phyloP scores from a whole-genome alignment of 345 rosid species.

The Eucalyptus erythrocorys region DNA sequence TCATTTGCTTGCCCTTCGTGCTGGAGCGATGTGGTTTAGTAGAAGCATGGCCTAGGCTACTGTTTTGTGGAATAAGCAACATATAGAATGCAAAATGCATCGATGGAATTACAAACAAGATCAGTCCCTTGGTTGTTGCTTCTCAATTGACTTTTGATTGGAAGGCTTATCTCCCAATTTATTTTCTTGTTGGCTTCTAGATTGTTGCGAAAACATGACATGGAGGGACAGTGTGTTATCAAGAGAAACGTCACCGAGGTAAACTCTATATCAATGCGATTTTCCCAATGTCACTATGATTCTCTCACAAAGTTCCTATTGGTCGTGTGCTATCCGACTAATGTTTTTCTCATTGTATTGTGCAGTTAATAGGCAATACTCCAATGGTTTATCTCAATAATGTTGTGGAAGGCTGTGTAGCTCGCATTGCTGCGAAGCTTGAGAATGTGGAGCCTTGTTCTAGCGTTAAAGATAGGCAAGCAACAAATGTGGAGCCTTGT shows the following conservation, averaged over 20 bases:
- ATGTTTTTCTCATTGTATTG: background rate
- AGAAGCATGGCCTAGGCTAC: background rate
- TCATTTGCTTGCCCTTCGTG: background rate
- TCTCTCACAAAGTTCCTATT: background rate
- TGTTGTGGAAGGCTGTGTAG: slow-evolving; percentile 66
- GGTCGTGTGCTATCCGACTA: background rate
- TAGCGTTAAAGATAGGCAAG: slow-evolving; percentile 69
- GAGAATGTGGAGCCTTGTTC: slow-evolving; percentile 71
- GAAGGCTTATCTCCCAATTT: background rate
- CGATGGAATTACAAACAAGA: background rate
- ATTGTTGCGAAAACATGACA: background rate
- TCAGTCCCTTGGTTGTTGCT: background rate
- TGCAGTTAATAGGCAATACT: slow-evolving; percentile 72
- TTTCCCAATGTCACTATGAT: background rate
- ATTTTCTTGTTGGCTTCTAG: background rate
- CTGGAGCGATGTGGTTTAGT: background rate
- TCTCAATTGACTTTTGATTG: background rate
- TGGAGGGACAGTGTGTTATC: slow-evolving; percentile 25
- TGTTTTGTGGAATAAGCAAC: background rate
- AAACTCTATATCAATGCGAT: background rate
- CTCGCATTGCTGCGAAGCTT: slow-evolving; percentile 72
- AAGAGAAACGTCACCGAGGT: slow-evolving; percentile 46
- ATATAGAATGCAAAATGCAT: background rate
- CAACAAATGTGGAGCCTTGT: slow-evolving; percentile 47
- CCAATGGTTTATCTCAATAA: slow-evolving; percentile 76